phyloP scores from a whole-genome alignment of 192 early-diverging fungal species.

The Chytriomyces confervae region DNA sequence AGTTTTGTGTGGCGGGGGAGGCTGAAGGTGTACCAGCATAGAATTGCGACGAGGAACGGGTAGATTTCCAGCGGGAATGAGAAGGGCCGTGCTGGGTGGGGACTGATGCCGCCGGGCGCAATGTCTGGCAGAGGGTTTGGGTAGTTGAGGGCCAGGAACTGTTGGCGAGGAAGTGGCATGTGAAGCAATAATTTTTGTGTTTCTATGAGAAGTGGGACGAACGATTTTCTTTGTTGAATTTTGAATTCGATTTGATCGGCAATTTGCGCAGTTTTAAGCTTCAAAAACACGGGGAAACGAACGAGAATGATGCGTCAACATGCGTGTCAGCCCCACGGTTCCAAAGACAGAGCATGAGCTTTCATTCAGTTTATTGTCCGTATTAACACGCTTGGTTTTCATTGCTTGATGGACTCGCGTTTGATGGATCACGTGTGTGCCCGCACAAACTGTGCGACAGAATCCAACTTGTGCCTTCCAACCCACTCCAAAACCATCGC shows the following conservation, averaged over 20 bases:
- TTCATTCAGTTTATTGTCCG: too few relatives aligned
- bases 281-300: too few relatives aligned
- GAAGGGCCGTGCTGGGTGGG: slow-evolving; percentile 3
- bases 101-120: slow-evolving; percentile 10
- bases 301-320: too few relatives aligned
- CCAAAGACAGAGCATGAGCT: too few relatives aligned
- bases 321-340: too few relatives aligned
- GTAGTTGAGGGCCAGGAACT: slow-evolving; percentile 8
- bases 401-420: too few relatives aligned
- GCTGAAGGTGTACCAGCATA: neutral
- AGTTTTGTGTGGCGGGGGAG: slow-evolving; percentile 7
- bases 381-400: too few relatives aligned
- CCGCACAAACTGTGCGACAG: too few relatives aligned
- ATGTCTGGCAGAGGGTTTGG: slow-evolving; percentile 29
- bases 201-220: neutral
- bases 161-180: slow-evolving; percentile 1
- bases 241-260: neutral
- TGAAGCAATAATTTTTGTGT: neutral
- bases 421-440: too few relatives aligned
- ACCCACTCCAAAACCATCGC: too few relatives aligned
- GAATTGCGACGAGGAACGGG: neutral
- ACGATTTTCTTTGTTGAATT: neutral
- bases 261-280: neutral
- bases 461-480: too few relatives aligned
- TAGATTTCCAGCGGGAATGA: slow-evolving; percentile 1